Evolutionary conservation across 2,329 filamentous ascomycete species (phyloP).

Genomic region (Paraphoma sp.): DNA sequence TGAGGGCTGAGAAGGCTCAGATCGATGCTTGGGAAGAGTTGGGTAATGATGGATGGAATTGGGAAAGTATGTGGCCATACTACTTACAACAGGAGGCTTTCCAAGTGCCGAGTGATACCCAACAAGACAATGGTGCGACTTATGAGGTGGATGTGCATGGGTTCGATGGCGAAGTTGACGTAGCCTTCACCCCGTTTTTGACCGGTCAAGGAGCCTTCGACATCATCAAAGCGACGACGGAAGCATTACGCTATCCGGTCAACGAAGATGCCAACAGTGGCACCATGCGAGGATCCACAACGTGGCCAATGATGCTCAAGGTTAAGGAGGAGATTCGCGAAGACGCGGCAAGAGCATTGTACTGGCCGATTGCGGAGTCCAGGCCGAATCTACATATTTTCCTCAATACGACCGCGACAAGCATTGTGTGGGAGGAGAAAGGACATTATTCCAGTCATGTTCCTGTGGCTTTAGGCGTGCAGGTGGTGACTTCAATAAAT

Average conservation of each 20-base stretch:
- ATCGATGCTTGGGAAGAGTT: conserved; percentile 43
- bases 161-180: conserved; percentile 28
- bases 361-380: conserved; percentile 49
- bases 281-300: conserved; percentile 51
- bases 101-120: conserved; percentile 20
- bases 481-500: conserved; percentile 28
- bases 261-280: conserved; percentile 54
- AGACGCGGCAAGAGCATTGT: conserved; percentile 58
- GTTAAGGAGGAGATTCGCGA: conserved; percentile 47
- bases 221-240: conserved; percentile 47
- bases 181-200: conserved; percentile 38
- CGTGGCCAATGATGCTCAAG: conserved; percentile 54
- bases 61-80: conserved; percentile 36
- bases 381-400: conserved; percentile 54
- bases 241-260: conserved; percentile 43
- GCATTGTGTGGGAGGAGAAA: conserved; percentile 45
- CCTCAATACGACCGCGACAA: conserved; percentile 51
- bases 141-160: conserved; percentile 32
- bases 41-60: conserved; percentile 44
- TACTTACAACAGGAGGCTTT: conserved; percentile 38
- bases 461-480: conserved; percentile 29
- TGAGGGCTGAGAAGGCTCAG: conserved; percentile 41
- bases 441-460: too few species aligned
- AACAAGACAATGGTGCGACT: conserved; percentile 28
- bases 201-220: conserved; percentile 29